Evolutionary conservation across 75 land plant genomes (phyloP).

Genomic region (Cunninghamia lanceolata): DNA sequence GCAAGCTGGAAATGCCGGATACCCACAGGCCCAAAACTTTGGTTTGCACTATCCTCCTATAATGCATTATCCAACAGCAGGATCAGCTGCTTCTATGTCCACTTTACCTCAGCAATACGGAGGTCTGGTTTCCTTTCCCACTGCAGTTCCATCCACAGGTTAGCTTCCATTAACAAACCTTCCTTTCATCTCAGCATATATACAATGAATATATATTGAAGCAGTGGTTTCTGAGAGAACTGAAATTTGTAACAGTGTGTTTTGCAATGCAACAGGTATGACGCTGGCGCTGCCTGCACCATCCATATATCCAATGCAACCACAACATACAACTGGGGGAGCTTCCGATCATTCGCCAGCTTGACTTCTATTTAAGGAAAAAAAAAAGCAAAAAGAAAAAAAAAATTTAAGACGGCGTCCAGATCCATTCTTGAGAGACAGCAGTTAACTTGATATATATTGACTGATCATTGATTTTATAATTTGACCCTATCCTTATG

Average conservation of each 20-base stretch:
- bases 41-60: slow-evolving; percentile 1
- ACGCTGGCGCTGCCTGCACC: slow-evolving; percentile 11
- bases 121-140: neutral
- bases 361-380: neutral
- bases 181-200: neutral
- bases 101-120: slow-evolving; percentile 1
- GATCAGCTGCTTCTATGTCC: neutral
- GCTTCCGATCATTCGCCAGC: neutral
- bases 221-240: neutral
- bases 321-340: slow-evolving; percentile 4
- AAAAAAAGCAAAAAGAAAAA: neutral
- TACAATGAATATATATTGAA: neutral
- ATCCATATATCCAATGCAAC: slow-evolving; percentile 5
- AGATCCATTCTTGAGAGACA: slow-evolving; percentile 8
- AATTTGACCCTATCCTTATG: neutral
- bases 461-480: slow-evolving; percentile 12
- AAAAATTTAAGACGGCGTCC: neutral
- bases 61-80: neutral
- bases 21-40: slow-evolving; percentile 1
- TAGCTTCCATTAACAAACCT: neutral
- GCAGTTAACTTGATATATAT: slow-evolving; percentile 6
- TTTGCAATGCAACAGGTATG: slow-evolving; percentile 15
- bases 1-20: slow-evolving; percentile 7
- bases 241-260: slow-evolving; percentile 12
- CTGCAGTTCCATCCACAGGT: slow-evolving; percentile 9